Percentiles rank a stretch among this genome's conserved stretches.
phyloP scores from a whole-genome alignment of 202 grass and related monocot species.

The Panicum hallii region DNA sequence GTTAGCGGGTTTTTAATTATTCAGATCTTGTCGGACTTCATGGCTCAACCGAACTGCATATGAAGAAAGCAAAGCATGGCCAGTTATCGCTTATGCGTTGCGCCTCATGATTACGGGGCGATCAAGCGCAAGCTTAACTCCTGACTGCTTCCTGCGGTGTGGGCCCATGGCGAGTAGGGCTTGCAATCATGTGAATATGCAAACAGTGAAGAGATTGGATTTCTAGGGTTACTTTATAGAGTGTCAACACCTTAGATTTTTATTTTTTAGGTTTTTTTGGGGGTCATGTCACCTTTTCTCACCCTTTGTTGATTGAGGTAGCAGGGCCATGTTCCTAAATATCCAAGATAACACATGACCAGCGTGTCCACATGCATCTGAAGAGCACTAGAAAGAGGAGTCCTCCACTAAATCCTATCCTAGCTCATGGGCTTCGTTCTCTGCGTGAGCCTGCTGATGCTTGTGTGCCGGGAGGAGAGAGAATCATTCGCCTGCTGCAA shows the following conservation, averaged over 20 bases:
- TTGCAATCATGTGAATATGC: conserved; percentile 60
- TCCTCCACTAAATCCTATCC: conserved; percentile 52
- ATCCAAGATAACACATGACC: conserved; percentile 60
- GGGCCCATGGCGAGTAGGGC: conserved; percentile 40
- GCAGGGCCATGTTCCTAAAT: conserved; percentile 59
- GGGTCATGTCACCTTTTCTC: conserved; percentile 58
- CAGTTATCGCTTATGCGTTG: conserved; percentile 42
- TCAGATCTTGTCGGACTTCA: conserved; percentile 45
- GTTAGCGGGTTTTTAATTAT: conserved; percentile 36
- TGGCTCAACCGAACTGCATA: conserved; percentile 39
- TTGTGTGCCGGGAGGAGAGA: conserved; percentile 18
- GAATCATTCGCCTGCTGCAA: conserved; percentile 20
- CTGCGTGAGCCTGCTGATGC: conserved; percentile 28
- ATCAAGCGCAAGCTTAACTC: conserved; percentile 53
- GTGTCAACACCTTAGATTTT: conserved; percentile 55
- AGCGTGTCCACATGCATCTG: conserved; percentile 51
- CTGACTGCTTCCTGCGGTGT: conserved; percentile 47
- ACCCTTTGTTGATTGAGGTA: conserved; percentile 63
- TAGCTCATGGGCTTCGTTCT: neutral
- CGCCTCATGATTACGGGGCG: conserved; percentile 48
- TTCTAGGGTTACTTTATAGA: conserved; percentile 55
- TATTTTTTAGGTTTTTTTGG: conserved; percentile 2
- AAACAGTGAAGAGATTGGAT: conserved; percentile 59
- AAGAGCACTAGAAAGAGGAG: conserved; percentile 47
- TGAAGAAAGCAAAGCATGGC: conserved; percentile 16